Base-by-base conservation (phyloP, 2,329 filamentous ascomycete genomes). In the Chaetomium globosum region DNA sequence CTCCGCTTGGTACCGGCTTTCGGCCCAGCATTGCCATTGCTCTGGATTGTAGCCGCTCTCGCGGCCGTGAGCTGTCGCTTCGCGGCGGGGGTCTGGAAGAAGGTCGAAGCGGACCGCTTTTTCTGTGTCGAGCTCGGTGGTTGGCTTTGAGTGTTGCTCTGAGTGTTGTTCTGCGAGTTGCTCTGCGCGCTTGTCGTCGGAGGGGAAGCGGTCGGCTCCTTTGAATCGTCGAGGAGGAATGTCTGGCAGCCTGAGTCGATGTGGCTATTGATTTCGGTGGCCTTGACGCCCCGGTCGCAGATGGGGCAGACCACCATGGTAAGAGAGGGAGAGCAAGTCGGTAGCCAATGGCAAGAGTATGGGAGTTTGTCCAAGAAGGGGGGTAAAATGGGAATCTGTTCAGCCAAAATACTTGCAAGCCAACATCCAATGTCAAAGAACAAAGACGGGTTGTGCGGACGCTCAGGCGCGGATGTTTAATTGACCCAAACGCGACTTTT, bases 201-300 rank as follows among this genome's bases (percentile, higher is more conserved):
- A 68, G 75, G 54, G 72, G 74, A 55, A 12, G 67, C 52, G 13
- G 60, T 26, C 43, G 53, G 10, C n/a, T 64, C 59, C 39, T 60
- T 53, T 39, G 63, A 62, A n/a, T 70, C 59, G 71, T 88, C 85
- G 74, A 89, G 80, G 68, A 95, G 76, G 74, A 89, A 89, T 43
- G 81, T 82, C 66, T 85, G 77, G 80, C 94, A 98, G 69, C 85
- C 85, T 33, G 92, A 94, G 79, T 98, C 95, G 74, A 98, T 87
- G 77, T 98, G 94, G 71, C 84, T 83, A 79, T 98, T 98, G 81
- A 98, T 98, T 70, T 89, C 85, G 73, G 81, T 80, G 70, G 89
- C 80, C 69, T 86, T 89, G 72, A 95, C 91, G 63, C 83, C 81
- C 72, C 90, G 89, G 74, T 85, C 83, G 80, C 93, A 97, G 70